Evolutionary conservation across 164 flowering plant genomes (phyloP).

Genomic region (Tetrastigma voinierianum): DNA sequence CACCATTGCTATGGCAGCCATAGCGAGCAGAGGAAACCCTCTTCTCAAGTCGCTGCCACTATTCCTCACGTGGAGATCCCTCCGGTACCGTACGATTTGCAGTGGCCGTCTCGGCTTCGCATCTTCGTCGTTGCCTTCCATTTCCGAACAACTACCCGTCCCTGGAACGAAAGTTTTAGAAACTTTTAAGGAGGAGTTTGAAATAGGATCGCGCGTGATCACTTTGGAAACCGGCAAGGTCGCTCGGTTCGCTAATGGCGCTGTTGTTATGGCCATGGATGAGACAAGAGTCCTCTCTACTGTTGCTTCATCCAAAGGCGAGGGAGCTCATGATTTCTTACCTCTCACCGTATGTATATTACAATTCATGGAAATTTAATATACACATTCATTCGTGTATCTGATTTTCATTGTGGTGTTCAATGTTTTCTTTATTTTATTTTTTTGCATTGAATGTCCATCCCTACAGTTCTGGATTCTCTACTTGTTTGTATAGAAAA

Average conservation of each 20-base stretch:
- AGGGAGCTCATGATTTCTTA: constrained; percentile 61
- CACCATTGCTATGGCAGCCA: constrained; percentile 23
- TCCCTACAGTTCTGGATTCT: too few species aligned
- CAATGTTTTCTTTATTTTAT: constrained; percentile 1
- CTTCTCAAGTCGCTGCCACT: constrained; percentile 36
- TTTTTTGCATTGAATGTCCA: not conserved
- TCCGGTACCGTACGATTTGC: constrained; percentile 49
- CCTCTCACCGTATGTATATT: constrained; percentile 80
- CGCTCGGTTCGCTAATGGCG: constrained; percentile 89
- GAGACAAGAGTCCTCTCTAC: constrained; percentile 85
- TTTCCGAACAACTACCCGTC: constrained; percentile 13
- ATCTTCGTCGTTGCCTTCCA: constrained; percentile 25
- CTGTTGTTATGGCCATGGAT: constrained; percentile 82
- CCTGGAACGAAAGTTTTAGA: constrained; percentile 63
- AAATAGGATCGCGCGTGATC: constrained; percentile 66
- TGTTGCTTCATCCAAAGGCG: constrained; percentile 64
- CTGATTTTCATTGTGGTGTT: not conserved
- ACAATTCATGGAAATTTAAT: too few species aligned
- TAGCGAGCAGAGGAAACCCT: constrained; percentile 38
- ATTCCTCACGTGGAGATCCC: constrained; percentile 47
- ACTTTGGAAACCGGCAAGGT: constrained; percentile 80
- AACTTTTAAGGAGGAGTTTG: constrained; percentile 71
- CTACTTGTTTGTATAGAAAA: too few species aligned
- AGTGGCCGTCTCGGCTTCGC: constrained; percentile 41
- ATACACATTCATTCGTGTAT: too few species aligned